Conservation (phyloP, 2,329 filamentous ascomycete genomes). For the Lecanoromycetidae sp. region DNA sequence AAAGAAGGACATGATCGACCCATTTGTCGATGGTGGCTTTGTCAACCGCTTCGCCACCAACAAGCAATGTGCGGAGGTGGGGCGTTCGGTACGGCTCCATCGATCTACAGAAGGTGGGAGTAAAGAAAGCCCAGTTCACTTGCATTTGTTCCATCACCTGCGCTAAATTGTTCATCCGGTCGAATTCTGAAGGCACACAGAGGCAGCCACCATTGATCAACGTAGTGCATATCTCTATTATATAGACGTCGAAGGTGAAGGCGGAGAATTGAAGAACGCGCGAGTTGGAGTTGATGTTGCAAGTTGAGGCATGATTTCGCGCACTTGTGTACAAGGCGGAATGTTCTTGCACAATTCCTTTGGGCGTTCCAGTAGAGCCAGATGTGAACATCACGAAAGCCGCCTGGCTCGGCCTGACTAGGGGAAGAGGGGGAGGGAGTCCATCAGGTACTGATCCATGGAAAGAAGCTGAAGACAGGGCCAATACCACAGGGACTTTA, state of each 20-base stretch:
- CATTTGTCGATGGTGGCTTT: conserved; percentile 8
- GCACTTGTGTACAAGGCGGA: conserved; percentile 1
- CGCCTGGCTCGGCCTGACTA: background rate
- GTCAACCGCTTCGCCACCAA: conserved; percentile 18
- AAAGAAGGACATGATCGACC: conserved; percentile 6
- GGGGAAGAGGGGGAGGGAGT: accelerated
- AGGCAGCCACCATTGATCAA: conserved; percentile 12
- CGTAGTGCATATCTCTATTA: conserved; percentile 12
- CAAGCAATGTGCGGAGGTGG: conserved; percentile 31
- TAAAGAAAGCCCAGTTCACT: conserved; percentile 12
- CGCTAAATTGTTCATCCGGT: conserved; percentile 11
- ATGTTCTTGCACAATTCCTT: conserved; percentile 21
- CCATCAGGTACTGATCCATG: background rate
- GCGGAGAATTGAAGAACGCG: conserved; percentile 38
- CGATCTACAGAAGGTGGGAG: conserved; percentile 35
- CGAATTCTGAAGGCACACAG: conserved; percentile 11
- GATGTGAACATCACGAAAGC: conserved; percentile 23
- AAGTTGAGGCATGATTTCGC: background rate
- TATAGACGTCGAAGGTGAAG: conserved; percentile 21
- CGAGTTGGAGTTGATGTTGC: conserved; percentile 32
- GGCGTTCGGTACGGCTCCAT: conserved; percentile 34
- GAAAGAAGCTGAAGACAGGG: background rate
- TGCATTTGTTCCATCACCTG: conserved; percentile 6
- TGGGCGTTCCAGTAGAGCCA: conserved; percentile 28
- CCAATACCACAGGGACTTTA: background rate